Conservation (phyloP, 2,329 filamentous ascomycete species). For the Rasamsonia emersonii region DNA sequence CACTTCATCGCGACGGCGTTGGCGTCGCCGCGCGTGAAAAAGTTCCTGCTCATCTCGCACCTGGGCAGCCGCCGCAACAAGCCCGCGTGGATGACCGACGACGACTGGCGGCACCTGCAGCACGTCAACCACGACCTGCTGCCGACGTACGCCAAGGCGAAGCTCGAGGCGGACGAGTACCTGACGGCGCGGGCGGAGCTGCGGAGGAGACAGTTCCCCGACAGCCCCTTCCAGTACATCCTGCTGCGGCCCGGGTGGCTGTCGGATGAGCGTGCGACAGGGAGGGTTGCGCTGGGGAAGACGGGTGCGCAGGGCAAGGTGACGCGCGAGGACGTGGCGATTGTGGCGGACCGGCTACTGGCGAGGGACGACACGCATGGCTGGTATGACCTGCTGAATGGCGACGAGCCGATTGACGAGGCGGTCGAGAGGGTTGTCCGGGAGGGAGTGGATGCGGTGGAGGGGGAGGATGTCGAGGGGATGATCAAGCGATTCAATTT, state of each 20-base stretch:
- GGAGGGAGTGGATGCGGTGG: slow-evolving; percentile 39
- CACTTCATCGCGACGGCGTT: slow-evolving; percentile 44
- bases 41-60: slow-evolving; percentile 49
- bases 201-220: slow-evolving; percentile 16
- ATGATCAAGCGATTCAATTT: slow-evolving; percentile 35
- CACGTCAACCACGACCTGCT: slow-evolving; percentile 42
- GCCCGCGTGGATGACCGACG: slow-evolving; percentile 44
- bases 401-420: slow-evolving; percentile 37
- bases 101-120: slow-evolving; percentile 37
- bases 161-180: slow-evolving; percentile 49
- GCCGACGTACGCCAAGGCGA: slow-evolving; percentile 45
- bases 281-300: slow-evolving; percentile 42
- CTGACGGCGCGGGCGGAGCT: slow-evolving; percentile 38
- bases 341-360: slow-evolving; percentile 42
- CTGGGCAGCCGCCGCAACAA: slow-evolving; percentile 41
- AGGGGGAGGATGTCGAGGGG: slow-evolving; percentile 43
- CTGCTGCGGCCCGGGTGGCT: slow-evolving; percentile 43
- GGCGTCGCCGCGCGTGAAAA: slow-evolving; percentile 37
- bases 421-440: slow-evolving; percentile 40
- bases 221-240: slow-evolving; percentile 39
- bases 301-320: slow-evolving; percentile 37
- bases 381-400: slow-evolving; percentile 47
- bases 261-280: slow-evolving; percentile 39
- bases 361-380: slow-evolving; percentile 41
- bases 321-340: slow-evolving; percentile 44